Conservation (phyloP, 176 grass and related monocot species). For the Melocanna baccifera region DNA sequence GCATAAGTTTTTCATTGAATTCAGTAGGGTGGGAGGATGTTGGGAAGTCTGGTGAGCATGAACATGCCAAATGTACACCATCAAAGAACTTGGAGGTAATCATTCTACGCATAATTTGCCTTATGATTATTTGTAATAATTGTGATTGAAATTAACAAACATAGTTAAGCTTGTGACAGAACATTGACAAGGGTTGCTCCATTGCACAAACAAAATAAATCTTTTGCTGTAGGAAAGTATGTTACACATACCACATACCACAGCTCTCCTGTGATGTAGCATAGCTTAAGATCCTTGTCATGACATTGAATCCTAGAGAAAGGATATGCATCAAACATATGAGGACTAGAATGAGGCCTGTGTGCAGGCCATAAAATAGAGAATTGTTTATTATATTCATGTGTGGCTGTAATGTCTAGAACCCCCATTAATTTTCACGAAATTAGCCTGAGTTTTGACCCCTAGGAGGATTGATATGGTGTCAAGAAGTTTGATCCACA, state of each 20-base stretch:
- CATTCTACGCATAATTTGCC: conserved; percentile 16
- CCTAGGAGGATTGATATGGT: not conserved
- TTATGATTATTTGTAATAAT: not conserved
- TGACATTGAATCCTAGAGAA: conserved; percentile 1
- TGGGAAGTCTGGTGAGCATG: conserved; percentile 11
- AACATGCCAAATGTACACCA: not conserved
- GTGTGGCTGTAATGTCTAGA: not conserved
- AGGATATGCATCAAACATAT: conserved; percentile 9
- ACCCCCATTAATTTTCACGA: not conserved
- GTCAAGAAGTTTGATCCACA: not conserved
- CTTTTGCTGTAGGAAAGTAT: not conserved
- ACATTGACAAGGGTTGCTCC: not conserved
- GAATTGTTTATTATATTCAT: not conserved
- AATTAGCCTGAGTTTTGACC: not conserved
- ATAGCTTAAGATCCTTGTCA: not conserved
- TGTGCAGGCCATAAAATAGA: not conserved
- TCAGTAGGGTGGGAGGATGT: conserved; percentile 19
- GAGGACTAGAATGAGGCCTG: not conserved
- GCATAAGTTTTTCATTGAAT: conserved; percentile 3
- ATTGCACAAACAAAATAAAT: conserved; percentile 12
- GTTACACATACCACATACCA: not conserved
- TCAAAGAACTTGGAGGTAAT: conserved; percentile 62
- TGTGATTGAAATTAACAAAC: not conserved
- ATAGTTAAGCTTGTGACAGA: conserved; percentile 7
- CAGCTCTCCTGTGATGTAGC: not conserved